These are phyloP conservation scores for Solanum virginianum DNA, from an alignment of 257 asterid species.

Conservation along the genomic window DNA sequence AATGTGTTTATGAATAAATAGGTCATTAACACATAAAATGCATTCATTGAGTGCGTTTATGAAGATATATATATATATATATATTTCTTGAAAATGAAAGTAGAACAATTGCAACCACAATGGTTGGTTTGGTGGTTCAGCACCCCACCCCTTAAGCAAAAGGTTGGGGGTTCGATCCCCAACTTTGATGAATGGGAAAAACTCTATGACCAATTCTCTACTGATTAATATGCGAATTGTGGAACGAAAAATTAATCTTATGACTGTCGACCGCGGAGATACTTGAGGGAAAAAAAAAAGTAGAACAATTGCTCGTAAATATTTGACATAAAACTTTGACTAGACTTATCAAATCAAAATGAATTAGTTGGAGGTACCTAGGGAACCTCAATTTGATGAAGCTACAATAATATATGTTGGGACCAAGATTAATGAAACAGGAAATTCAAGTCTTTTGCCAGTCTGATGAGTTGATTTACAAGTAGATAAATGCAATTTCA, in stretches of 20 bases:
- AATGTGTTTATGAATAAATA: too few relatives aligned
- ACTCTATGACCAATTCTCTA: rapidly evolving
- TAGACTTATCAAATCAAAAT: background rate
- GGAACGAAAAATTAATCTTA: too few relatives aligned
- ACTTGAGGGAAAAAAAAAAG: too few relatives aligned
- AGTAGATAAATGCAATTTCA: background rate
- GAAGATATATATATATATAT: too few relatives aligned
- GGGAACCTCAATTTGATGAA: background rate
- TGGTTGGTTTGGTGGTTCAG: too few relatives aligned
- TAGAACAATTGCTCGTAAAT: background rate
- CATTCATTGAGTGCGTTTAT: too few relatives aligned
- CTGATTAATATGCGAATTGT: too few relatives aligned
- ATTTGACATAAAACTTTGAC: background rate
- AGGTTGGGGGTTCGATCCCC: too few relatives aligned
- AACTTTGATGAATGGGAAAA: too few relatives aligned
- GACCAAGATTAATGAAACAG: background rate
- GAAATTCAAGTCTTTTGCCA: background rate
- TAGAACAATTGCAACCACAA: too few relatives aligned
- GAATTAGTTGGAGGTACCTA: background rate
- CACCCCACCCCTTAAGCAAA: too few relatives aligned
- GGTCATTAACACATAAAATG: too few relatives aligned
- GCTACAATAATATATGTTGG: background rate
- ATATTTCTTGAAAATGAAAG: background rate
- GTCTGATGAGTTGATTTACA: background rate
- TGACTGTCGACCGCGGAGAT: rapidly evolving